Conservation (phyloP, 179 eudicot species). For the Nepenthes alata region DNA sequence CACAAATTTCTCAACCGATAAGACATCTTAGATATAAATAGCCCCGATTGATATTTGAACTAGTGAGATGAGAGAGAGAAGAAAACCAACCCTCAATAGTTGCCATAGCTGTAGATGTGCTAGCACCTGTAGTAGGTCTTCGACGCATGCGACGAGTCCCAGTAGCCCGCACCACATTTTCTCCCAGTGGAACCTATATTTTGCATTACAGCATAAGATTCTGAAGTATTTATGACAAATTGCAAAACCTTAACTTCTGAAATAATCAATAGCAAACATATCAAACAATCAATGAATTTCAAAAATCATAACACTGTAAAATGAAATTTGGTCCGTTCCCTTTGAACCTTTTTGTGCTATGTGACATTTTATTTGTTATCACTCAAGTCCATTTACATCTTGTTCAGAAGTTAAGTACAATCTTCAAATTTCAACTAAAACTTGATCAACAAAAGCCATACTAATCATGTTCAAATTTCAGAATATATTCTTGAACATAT, state of each 20-base stretch:
- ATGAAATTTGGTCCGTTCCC: too few species aligned
- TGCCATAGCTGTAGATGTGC: slow-evolving; percentile 61
- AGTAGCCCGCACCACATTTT: slow-evolving; percentile 55
- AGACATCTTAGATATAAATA: background rate
- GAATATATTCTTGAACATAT: too few species aligned
- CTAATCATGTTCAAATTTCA: too few species aligned
- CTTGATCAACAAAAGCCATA: background rate
- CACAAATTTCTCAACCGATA: background rate
- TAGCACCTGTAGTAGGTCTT: slow-evolving; percentile 65
- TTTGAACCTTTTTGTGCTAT: too few species aligned
- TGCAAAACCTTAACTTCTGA: too few species aligned
- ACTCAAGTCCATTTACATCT: too few species aligned
- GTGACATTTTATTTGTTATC: too few species aligned
- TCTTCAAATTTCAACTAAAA: background rate
- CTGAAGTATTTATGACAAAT: background rate
- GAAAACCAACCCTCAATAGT: slow-evolving; percentile 37
- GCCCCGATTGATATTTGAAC: background rate
- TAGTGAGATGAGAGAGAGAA: background rate
- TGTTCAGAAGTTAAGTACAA: too few species aligned
- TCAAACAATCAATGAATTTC: too few species aligned
- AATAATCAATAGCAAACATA: too few species aligned
- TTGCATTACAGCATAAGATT: slow-evolving; percentile 1
- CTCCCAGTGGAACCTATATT: slow-evolving; percentile 53
- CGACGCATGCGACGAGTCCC: slow-evolving; percentile 79
- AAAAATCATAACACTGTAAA: too few species aligned